A percentile compares a stretch with the other conserved stretches of the same genome.
Conservation (phyloP, 805 yeast species). For the Saccharomyces kudriavzevii region DNA sequence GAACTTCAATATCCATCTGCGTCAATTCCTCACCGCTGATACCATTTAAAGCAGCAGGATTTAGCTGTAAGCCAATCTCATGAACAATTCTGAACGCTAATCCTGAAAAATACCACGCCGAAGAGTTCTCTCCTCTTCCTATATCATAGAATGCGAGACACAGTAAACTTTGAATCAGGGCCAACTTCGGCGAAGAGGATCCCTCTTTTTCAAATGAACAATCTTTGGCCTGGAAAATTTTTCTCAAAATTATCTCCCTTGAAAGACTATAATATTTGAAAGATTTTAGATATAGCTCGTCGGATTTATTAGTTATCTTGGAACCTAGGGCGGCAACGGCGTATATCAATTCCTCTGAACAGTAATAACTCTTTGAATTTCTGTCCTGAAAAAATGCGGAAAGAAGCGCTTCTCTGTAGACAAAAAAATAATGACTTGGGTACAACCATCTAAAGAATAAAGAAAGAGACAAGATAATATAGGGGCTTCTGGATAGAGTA, state of each 20-base stretch:
- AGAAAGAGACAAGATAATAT: slow-evolving; percentile 21
- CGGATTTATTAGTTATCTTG: slow-evolving; percentile 32
- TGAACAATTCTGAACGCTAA: slow-evolving; percentile 53
- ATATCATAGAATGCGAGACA: slow-evolving; percentile 51
- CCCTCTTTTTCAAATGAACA: slow-evolving; percentile 18
- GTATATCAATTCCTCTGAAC: slow-evolving; percentile 43
- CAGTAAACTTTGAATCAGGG: slow-evolving; percentile 46
- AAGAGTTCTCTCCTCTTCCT: slow-evolving; percentile 45
- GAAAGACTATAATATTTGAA: slow-evolving; percentile 33
- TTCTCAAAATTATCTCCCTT: slow-evolving; percentile 35
- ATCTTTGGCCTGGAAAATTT: slow-evolving; percentile 29
- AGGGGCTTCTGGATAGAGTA: slow-evolving; percentile 18
- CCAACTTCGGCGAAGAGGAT: slow-evolving; percentile 37
- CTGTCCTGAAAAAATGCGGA: slow-evolving; percentile 43
- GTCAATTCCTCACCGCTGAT: slow-evolving; percentile 33
- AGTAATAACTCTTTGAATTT: slow-evolving; percentile 34
- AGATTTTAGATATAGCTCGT: slow-evolving; percentile 29
- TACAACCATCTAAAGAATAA: slow-evolving; percentile 49
- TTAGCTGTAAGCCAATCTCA: slow-evolving; percentile 50
- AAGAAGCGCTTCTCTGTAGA: slow-evolving; percentile 50
- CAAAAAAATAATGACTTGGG: slow-evolving; percentile 51
- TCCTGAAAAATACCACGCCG: slow-evolving; percentile 56
- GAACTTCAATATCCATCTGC: slow-evolving; percentile 42
- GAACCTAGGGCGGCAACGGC: slow-evolving; percentile 53
- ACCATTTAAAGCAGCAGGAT: slow-evolving; percentile 46